phyloP scores from a whole-genome alignment of 371 early-diverging fungal genomes.

The Mortierella sp. region DNA sequence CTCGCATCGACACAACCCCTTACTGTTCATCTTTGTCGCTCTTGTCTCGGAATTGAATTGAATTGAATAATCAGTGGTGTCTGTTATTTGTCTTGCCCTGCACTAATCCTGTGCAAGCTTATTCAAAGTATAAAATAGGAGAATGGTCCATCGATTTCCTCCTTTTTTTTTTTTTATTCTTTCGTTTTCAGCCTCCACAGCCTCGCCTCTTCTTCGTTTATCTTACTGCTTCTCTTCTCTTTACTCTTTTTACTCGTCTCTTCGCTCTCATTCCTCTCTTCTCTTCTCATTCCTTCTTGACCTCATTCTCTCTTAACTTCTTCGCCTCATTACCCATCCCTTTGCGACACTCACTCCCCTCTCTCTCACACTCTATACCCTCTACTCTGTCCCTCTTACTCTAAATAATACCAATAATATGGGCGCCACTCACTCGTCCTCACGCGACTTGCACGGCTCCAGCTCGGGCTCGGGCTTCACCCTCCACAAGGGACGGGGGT shows the following conservation, averaged over 20 bases:
- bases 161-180: conserved; percentile 10
- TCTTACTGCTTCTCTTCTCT: background rate
- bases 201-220: background rate
- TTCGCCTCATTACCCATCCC: background rate
- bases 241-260: background rate
- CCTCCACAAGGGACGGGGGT: conserved; percentile 27
- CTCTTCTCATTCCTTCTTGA: background rate
- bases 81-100: background rate
- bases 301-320: background rate
- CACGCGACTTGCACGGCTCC: conserved; percentile 22
- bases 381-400: background rate
- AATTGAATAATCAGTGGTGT: background rate
- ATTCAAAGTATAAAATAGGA: background rate
- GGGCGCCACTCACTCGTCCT: conserved; percentile 39
- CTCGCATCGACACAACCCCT: background rate
- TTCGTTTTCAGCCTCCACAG: background rate
- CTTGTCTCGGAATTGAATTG: background rate
- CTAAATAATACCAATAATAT: conserved; percentile 20
- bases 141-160: background rate
- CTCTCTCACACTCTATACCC: background rate
- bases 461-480: background rate
- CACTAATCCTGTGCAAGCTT: background rate
- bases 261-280: background rate
- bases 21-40: background rate
- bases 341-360: background rate